Base-by-base conservation (phyloP, 2,329 filamentous ascomycete genomes). In the Coleophoma crateriformis region DNA sequence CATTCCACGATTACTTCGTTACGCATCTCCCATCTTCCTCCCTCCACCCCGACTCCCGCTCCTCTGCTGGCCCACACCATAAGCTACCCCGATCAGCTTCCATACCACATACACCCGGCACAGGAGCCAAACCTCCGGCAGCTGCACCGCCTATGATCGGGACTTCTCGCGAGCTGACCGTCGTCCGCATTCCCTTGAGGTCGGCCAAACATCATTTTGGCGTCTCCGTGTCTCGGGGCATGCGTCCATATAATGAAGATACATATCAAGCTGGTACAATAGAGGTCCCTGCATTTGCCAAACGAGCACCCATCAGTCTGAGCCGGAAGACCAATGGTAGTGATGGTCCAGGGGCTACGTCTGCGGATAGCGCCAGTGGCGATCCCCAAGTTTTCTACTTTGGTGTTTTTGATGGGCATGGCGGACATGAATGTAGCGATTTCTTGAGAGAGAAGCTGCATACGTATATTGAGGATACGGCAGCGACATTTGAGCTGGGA, bases 351-450 rank as follows among this genome's bases (percentile, higher is more conserved):
- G 82, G 82, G 68, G 83, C 79, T 45, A 88, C 79, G 20, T 81
- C 76, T 10, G 88, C 89, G 6, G 87, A 88, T 50, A 87, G 85
- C 56, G 82, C 87, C 2, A 87, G 82, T 54, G 92, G 92, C 2
- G 92, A 97, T 64, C 92, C 92, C 1, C 92, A 97, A 65, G 85
- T 97, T 33, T 99, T 99, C 68, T 99, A 97, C 68, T 99, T 96
- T 75, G 91, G 82, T 1, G 84, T 97, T 1, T 99, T 97, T 63
- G 94, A 99, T 68, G 94, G 94, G 3, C 94, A 99, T 70, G 94
- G 94, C 10, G 94, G 94, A 17, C 79, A 75, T 17, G 88, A 96
- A 66, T 97, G 94, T 67, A 90, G 90, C 52, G 84, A 86, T 15
- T 97, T 96, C 60, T 69, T 97, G 57, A 79, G 84, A 50, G 88